Base-by-base conservation (phyloP, 495 filamentous ascomycete genomes). In the Penicillium samsonianum region DNA sequence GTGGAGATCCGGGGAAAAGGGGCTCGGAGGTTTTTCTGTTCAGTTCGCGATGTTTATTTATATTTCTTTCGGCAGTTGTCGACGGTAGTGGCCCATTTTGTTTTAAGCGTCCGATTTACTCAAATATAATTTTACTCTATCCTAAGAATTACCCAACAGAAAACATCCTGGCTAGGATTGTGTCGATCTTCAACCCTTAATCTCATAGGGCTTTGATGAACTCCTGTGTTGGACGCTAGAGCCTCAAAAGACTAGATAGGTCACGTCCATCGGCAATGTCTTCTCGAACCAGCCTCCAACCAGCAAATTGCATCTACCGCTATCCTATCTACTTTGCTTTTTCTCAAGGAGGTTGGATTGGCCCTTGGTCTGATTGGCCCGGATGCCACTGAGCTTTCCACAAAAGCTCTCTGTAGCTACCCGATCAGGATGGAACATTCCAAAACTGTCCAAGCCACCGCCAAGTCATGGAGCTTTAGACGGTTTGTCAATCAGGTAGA, bases 401-500 rank as follows among this genome's bases (percentile, higher is more conserved):
- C 52, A 41, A 40, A 58, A 62, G 61, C 56, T 62, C 63, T 53
- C 59, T 63, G 67, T 56, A 40, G 55, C 48, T 65, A 61, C 43
- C 67, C 67, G 67, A 38, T 31, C 53, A 67, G 54, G 61, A 62
- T 67, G 54, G 67, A 56, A 60, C 64, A 67, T 65, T 67, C 19
- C 50, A 46, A 69, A 67, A 53, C 22, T 46, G 56, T 5, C 67
- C 44, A 44, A 41, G 44, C 58, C 51, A 61, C 55, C 33, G 43
- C 33, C 55, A 35, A 42, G 17, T 42, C 10, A 60, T 56, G 47
- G 22, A 43, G 43, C n/a, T 26, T 2, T 26, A 35, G 48, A 23
- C 30, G n/a, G 40, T 55, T 46, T 49, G 28, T 41, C 30, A 31
- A 54, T 23, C 38, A 55, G 53, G 53, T 47, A 55, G 22, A 40